Percentiles rank a stretch among this genome's conserved stretches.
These are phyloP conservation scores for Sarocladium kiliense DNA, from an alignment of 2,329 filamentous ascomycete genomes.

Conservation along the genomic window DNA sequence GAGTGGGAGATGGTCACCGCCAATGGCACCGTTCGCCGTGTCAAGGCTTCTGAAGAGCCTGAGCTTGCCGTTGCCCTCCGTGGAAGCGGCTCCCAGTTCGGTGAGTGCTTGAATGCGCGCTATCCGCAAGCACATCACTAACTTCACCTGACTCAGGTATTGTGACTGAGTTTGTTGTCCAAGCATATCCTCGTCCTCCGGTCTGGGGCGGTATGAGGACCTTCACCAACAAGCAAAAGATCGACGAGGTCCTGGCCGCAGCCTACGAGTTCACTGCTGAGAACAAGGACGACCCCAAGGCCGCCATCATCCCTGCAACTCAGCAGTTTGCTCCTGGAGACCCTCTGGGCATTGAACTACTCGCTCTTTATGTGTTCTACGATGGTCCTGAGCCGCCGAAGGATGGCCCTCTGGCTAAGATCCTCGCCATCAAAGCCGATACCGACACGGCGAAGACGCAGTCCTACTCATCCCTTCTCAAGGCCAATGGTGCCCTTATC, in stretches of 20 bases:
- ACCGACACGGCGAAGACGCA: constrained; percentile 43
- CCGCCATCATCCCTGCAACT: constrained; percentile 53
- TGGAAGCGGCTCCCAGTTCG: not conserved
- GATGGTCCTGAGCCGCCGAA: constrained; percentile 49
- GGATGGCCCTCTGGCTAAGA: constrained; percentile 5
- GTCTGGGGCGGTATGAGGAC: constrained; percentile 38
- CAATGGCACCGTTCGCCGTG: constrained; percentile 18
- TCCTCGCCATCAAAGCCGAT: constrained; percentile 20
- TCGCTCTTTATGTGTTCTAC: constrained; percentile 57
- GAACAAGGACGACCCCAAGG: constrained; percentile 50
- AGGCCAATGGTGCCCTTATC: constrained; percentile 20
- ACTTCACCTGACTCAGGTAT: too few species aligned
- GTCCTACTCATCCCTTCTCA: constrained; percentile 39
- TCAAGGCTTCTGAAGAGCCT: constrained; percentile 15
- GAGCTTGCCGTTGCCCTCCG: constrained; percentile 23
- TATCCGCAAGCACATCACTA: too few species aligned
- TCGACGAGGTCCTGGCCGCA: constrained; percentile 36
- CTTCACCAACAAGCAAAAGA: constrained; percentile 26
- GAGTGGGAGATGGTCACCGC: constrained; percentile 22
- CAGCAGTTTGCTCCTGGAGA: constrained; percentile 23
- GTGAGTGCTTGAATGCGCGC: too few species aligned
- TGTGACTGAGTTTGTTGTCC: constrained; percentile 22
- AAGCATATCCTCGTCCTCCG: constrained; percentile 29
- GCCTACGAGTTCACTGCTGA: constrained; percentile 51
- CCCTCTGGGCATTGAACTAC: constrained; percentile 22